These are phyloP conservation scores for Stramenopiles sp. DNA, from an alignment of 352 stramenopile species.

Conservation along the genomic window DNA sequence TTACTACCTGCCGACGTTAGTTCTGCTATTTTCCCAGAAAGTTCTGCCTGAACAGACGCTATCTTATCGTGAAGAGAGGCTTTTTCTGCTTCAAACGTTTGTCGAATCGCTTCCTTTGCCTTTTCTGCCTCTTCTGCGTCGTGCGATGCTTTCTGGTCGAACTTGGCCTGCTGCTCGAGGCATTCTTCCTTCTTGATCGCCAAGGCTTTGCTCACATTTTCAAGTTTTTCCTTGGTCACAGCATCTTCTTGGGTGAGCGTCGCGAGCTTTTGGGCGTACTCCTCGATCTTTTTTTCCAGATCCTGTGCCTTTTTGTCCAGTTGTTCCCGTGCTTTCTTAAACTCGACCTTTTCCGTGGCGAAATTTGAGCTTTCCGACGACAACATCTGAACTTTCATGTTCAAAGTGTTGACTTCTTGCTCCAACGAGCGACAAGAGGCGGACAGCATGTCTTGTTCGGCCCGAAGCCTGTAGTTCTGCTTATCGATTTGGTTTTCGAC, in stretches of 20 bases:
- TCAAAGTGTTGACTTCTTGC: conserved; percentile 9
- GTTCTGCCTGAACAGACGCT: not conserved
- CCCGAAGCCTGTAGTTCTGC: not conserved
- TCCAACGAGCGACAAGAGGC: not conserved
- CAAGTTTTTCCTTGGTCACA: conserved; percentile 5
- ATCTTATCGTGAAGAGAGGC: not conserved
- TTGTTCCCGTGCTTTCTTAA: not conserved
- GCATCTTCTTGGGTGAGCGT: conserved; percentile 4
- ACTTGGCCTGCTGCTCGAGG: not conserved
- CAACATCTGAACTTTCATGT: conserved; percentile 10
- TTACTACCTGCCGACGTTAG: not conserved
- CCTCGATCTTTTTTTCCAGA: not conserved
- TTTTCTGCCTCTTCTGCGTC: not conserved
- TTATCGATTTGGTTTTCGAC: conserved; percentile 5
- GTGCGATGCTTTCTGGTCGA: not conserved
- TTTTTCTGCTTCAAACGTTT: not conserved
- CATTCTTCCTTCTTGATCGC: not conserved
- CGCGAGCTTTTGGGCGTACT: not conserved
- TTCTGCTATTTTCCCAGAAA: not conserved
- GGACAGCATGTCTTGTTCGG: not conserved
- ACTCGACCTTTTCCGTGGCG: not conserved
- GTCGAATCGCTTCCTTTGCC: not conserved
- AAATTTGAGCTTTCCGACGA: not conserved
- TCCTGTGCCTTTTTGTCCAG: not conserved
- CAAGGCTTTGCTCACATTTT: not conserved